Evolutionary conservation across 2,329 filamentous ascomycete genomes (phyloP).

Genomic region (Mycogone perniciosa): DNA sequence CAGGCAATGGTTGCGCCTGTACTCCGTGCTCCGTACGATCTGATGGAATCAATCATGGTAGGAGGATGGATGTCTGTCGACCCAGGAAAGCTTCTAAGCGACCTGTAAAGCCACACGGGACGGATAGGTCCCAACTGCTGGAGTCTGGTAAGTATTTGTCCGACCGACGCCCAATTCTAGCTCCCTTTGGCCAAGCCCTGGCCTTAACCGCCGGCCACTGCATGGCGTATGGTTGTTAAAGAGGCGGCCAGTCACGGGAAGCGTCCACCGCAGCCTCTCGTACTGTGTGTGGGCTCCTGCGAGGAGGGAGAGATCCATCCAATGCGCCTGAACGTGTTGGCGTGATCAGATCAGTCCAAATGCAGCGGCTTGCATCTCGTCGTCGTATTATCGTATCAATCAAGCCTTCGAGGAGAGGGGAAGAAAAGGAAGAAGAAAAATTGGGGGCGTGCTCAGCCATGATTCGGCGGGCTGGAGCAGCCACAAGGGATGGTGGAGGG

Average conservation of each 20-base stretch:
- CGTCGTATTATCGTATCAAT: constrained; percentile 2
- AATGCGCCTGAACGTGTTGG: constrained; percentile 1
- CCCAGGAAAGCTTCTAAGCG: neutral
- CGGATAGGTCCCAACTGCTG: neutral
- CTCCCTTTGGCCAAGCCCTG: neutral
- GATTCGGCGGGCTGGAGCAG: constrained; percentile 7
- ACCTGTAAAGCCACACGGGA: neutral
- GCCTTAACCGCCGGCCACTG: neutral
- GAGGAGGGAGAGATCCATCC: neutral
- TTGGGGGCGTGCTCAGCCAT: constrained; percentile 8
- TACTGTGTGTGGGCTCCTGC: neutral
- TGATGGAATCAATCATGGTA: constrained; percentile 7
- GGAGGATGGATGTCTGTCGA: too few species aligned
- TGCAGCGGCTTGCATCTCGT: constrained; percentile 8
- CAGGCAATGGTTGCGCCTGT: constrained; percentile 1
- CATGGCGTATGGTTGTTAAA: neutral
- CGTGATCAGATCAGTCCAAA: constrained; percentile 5
- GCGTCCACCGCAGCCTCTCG: neutral
- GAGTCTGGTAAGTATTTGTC: neutral
- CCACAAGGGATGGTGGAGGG: constrained; percentile 17
- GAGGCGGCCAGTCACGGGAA: neutral
- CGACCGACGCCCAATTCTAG: too few species aligned
- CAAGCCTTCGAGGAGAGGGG: constrained; percentile 6
- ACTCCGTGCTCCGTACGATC: constrained; percentile 1
- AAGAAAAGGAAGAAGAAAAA: neutral